Conservation (phyloP, 345 rosid species). For the Chamaenerion angustifolium region DNA sequence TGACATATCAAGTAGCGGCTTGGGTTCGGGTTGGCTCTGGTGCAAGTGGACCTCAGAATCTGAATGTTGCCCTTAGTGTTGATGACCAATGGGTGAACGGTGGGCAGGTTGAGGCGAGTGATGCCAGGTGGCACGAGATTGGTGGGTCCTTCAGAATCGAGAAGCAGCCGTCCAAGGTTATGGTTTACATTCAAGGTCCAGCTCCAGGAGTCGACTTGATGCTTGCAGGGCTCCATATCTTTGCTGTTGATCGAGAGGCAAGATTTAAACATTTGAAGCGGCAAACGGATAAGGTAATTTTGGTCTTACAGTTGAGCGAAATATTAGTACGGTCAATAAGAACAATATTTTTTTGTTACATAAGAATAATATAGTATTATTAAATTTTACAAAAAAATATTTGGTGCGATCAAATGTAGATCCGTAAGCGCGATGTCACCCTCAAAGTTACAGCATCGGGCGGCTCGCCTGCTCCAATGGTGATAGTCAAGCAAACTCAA, state of each 20-base stretch:
- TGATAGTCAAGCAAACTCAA: conserved; percentile 49
- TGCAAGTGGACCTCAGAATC: conserved; percentile 53
- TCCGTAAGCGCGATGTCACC: conserved; percentile 66
- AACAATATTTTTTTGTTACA: too few relatives aligned
- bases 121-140: conserved; percentile 80
- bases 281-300: conserved; percentile 65
- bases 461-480: conserved; percentile 28
- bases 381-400: too few relatives aligned
- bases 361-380: too few relatives aligned
- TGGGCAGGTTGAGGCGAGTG: conserved; percentile 64
- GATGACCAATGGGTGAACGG: conserved; percentile 92
- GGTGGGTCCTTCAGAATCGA: conserved; percentile 91
- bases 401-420: conserved; percentile 22
- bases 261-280: conserved; percentile 54
- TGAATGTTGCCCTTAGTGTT: conserved; percentile 77
- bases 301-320: conserved; percentile 4
- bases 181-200: conserved; percentile 86
- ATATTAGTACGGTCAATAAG: neutral
- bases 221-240: conserved; percentile 79
- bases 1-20: conserved; percentile 84
- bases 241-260: conserved; percentile 50
- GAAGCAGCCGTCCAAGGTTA: conserved; percentile 68
- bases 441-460: conserved; percentile 38
- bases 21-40: conserved; percentile 76
- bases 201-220: conserved; percentile 75